A percentile compares a stretch with the other conserved stretches of the same genome.
Conservation (phyloP, 345 rosid genomes). For the Lepidium aucheri region DNA sequence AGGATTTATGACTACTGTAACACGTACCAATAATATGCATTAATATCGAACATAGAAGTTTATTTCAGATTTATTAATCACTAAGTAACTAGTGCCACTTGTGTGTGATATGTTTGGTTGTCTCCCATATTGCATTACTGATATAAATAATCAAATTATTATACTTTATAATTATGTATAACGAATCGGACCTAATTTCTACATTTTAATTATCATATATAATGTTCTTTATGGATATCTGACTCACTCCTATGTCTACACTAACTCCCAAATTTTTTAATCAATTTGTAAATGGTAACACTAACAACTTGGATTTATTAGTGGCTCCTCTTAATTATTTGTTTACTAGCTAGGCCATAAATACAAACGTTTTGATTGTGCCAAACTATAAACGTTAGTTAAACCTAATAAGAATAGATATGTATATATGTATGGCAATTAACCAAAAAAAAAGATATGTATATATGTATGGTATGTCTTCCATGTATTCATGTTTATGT, state of each 20-base stretch:
- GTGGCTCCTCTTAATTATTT: background rate
- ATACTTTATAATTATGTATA: background rate
- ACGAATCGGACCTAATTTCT: slow-evolving; percentile 20
- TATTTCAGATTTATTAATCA: slow-evolving; percentile 14
- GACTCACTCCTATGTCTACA: slow-evolving; percentile 23
- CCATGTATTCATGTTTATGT: no score
- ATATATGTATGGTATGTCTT: no score
- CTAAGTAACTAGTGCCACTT: slow-evolving; percentile 7
- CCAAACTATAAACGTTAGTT: no score
- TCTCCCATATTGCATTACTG: slow-evolving; percentile 20
- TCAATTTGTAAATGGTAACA: background rate
- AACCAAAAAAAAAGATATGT: no score
- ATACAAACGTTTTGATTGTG: background rate
- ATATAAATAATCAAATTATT: background rate
- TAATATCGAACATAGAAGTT: background rate
- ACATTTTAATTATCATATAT: slow-evolving; percentile 23
- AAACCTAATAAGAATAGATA: no score
- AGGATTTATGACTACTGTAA: background rate
- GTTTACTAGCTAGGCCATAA: background rate
- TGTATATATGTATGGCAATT: no score
- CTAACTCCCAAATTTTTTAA: slow-evolving; percentile 1
- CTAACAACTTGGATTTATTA: slow-evolving; percentile 5
- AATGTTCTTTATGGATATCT: slow-evolving; percentile 26
- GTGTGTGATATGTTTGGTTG: slow-evolving; percentile 21
- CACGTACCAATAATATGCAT: background rate